A percentile compares a stretch with the other conserved stretches of the same genome.
These are phyloP conservation scores for Myxozyma kluyveri DNA, from an alignment of 805 yeast genomes.

Conservation along the genomic window DNA sequence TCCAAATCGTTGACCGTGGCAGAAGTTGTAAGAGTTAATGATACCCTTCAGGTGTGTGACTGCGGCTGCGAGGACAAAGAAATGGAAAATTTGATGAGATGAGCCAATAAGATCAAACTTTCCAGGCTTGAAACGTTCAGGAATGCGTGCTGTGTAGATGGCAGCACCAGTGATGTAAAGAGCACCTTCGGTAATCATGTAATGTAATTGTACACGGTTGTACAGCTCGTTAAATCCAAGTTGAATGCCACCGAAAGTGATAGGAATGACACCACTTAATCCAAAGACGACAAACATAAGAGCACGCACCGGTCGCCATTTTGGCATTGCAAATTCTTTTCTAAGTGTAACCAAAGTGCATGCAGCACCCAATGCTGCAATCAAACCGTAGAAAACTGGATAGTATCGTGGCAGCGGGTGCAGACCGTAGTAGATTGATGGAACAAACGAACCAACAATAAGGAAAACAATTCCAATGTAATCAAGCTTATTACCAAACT, in stretches of 20 bases:
- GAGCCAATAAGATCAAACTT: slow-evolving; percentile 62
- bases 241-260: slow-evolving; percentile 51
- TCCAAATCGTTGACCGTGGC: slow-evolving; percentile 26
- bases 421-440: slow-evolving; percentile 49
- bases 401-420: slow-evolving; percentile 40
- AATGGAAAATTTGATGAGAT: slow-evolving; percentile 75
- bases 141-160: slow-evolving; percentile 72
- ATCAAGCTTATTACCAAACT: slow-evolving; percentile 66
- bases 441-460: slow-evolving; percentile 61
- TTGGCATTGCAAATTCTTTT: slow-evolving; percentile 63
- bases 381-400: slow-evolving; percentile 42
- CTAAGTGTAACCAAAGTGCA: slow-evolving; percentile 65
- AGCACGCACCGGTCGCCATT: slow-evolving; percentile 76
- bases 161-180: slow-evolving; percentile 77
- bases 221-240: slow-evolving; percentile 39
- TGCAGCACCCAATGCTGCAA: slow-evolving; percentile 53
- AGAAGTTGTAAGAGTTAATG: slow-evolving; percentile 49
- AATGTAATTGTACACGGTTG: slow-evolving; percentile 54
- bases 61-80: slow-evolving; percentile 43
- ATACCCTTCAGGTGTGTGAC: slow-evolving; percentile 68
- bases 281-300: slow-evolving; percentile 78
- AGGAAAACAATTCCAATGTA: slow-evolving; percentile 71
- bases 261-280: slow-evolving; percentile 69
- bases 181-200: slow-evolving; percentile 67
- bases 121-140: slow-evolving; percentile 68